Evolutionary conservation across 2,329 filamentous ascomycete species (phyloP).

Genomic region (Phyllosticta ampelicida): DNA sequence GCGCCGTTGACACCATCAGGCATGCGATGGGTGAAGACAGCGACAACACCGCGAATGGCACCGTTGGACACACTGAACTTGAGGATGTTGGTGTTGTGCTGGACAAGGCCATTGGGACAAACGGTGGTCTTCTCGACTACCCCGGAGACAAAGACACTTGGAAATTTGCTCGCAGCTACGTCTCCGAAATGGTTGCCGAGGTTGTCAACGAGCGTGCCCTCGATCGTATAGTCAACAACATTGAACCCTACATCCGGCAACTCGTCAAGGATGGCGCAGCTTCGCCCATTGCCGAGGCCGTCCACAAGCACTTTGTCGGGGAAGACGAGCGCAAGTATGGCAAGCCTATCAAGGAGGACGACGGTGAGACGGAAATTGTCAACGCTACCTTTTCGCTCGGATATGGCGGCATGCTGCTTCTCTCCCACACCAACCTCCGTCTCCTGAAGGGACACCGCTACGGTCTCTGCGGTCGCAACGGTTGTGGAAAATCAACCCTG

Average conservation of each 20-base stretch:
- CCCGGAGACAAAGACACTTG: slow-evolving; percentile 52
- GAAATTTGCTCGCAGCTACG: slow-evolving; percentile 58
- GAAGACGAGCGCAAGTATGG: slow-evolving; percentile 86
- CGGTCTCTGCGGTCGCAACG: slow-evolving; percentile 92
- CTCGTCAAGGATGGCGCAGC: slow-evolving; percentile 54
- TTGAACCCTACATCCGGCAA: slow-evolving; percentile 65
- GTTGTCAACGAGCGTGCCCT: slow-evolving; percentile 76
- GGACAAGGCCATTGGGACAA: slow-evolving; percentile 63
- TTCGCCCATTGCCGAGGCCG: slow-evolving; percentile 55
- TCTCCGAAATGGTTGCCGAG: slow-evolving; percentile 76
- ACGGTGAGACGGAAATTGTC: slow-evolving; percentile 90
- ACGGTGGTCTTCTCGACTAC: slow-evolving; percentile 51
- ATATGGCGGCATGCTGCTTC: slow-evolving; percentile 92
- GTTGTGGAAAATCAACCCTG: slow-evolving; percentile 95
- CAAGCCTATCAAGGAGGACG: slow-evolving; percentile 73
- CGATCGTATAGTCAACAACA: slow-evolving; percentile 55
- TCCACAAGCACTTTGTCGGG: slow-evolving; percentile 68
- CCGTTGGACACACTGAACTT: slow-evolving; percentile 53
- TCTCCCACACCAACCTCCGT: slow-evolving; percentile 90
- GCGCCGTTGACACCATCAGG: slow-evolving; percentile 77
- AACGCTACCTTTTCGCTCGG: slow-evolving; percentile 96
- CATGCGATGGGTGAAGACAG: slow-evolving; percentile 69
- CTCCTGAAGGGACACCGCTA: slow-evolving; percentile 95
- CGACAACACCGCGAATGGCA: slow-evolving; percentile 49
- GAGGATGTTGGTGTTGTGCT: slow-evolving; percentile 67